Conservation (phyloP, 305 asterid genomes). For the Solanum hybrid region DNA sequence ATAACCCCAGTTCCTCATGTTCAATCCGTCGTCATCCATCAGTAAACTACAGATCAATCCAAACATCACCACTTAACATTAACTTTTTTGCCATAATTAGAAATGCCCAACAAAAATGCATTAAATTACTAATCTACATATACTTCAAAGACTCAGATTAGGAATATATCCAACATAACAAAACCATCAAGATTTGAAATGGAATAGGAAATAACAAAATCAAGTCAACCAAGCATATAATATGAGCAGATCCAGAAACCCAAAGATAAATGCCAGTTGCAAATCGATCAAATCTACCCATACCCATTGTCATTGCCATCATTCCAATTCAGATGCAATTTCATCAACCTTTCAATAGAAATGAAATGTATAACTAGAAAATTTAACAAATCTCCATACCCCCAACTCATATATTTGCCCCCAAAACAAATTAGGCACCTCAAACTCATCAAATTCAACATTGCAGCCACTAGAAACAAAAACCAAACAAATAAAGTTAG, state of each 20-base stretch:
- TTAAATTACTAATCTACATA: background rate
- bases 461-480: background rate
- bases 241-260: slow-evolving; percentile 1
- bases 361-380: background rate
- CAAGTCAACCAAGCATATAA: background rate
- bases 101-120: slow-evolving; percentile 7
- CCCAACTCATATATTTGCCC: background rate
- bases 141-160: background rate
- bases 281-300: background rate
- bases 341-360: background rate
- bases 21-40: slow-evolving; percentile 82
- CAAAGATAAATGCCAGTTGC: background rate
- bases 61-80: slow-evolving; percentile 14
- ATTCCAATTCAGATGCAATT: slow-evolving; percentile 10
- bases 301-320: background rate
- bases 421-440: background rate
- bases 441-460: background rate
- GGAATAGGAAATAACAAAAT: background rate
- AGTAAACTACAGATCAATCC: slow-evolving; percentile 26
- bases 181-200: background rate
- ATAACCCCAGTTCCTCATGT: slow-evolving; percentile 91
- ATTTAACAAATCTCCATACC: background rate
- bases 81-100: slow-evolving; percentile 4
- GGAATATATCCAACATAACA: background rate
- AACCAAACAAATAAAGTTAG: background rate